A percentile compares a stretch with the other conserved stretches of the same genome.
Evolutionary conservation across 257 asterid genomes (phyloP).

Genomic region (Salvia splendens): DNA sequence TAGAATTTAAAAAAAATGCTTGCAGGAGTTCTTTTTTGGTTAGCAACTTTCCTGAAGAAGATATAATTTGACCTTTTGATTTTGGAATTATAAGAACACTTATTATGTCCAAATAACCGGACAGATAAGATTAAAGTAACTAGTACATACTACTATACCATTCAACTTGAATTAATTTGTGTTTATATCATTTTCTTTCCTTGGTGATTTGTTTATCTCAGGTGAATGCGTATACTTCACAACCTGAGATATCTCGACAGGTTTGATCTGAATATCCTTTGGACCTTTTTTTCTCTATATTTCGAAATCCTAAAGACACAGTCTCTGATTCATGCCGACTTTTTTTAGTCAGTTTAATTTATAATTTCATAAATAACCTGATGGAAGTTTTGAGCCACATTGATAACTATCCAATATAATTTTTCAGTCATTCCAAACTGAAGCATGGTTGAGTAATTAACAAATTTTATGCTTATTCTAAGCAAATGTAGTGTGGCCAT

Average conservation of each 20-base stretch:
- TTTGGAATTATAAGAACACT: constrained; percentile 11
- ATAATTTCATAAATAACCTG: neutral
- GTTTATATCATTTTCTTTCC: neutral
- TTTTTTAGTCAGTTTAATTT: neutral
- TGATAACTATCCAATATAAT: neutral
- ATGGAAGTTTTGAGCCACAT: constrained; percentile 8
- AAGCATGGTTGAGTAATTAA: no score
- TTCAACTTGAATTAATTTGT: constrained; percentile 22
- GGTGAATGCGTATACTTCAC: constrained; percentile 73
- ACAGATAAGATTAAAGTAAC: neutral
- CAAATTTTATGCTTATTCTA: no score
- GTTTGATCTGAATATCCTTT: constrained; percentile 43
- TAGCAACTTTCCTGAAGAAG: neutral
- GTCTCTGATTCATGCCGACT: neutral
- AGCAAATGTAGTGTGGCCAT: no score
- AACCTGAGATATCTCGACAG: constrained; percentile 84
- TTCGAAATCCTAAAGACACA: constrained; percentile 22
- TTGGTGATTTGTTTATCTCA: constrained; percentile 34
- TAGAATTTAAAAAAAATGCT: constrained; percentile 6
- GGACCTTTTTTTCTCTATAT: neutral
- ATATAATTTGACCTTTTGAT: neutral
- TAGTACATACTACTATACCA: neutral
- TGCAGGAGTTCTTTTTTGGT: neutral
- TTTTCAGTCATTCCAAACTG: neutral
- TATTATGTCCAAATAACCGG: constrained; percentile 4